These are phyloP conservation scores for Lathyrus oleraceus DNA, from an alignment of 306 rosid species.

Conservation along the genomic window DNA sequence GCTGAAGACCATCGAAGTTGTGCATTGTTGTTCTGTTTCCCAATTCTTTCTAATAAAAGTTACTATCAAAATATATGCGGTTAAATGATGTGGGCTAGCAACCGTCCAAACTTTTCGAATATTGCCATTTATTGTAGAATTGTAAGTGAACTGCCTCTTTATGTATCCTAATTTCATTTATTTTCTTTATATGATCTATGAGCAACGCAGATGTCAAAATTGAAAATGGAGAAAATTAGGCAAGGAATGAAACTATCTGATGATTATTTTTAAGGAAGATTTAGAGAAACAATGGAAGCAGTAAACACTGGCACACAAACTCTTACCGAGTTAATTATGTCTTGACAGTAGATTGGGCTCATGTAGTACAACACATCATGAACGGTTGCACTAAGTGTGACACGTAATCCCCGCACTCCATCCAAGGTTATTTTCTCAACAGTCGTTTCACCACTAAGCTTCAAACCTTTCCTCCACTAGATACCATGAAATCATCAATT, in stretches of 20 bases:
- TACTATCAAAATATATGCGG: constrained; percentile 2
- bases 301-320: background rate
- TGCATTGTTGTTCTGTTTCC: background rate
- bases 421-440: constrained; percentile 90
- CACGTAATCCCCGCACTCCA: constrained; percentile 97
- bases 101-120: background rate
- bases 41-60: background rate
- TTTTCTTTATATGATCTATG: background rate
- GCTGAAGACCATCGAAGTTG: background rate
- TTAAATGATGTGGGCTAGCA: constrained; percentile 20
- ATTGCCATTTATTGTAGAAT: constrained; percentile 12
- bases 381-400: constrained; percentile 88
- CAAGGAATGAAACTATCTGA: constrained; percentile 12
- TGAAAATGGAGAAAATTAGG: background rate
- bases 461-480: constrained; percentile 98
- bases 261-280: constrained; percentile 7
- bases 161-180: background rate
- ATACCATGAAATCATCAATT: constrained; percentile 31
- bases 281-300: constrained; percentile 9
- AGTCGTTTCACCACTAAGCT: constrained; percentile 92
- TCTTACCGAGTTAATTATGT: constrained; percentile 82
- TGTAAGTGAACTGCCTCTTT: background rate
- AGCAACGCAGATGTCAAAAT: constrained; percentile 14
- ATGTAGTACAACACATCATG: constrained; percentile 96
- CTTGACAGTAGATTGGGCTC: constrained; percentile 99